phyloP scores from a whole-genome alignment of 106 monocot species.

The Triglochin maritima region DNA sequence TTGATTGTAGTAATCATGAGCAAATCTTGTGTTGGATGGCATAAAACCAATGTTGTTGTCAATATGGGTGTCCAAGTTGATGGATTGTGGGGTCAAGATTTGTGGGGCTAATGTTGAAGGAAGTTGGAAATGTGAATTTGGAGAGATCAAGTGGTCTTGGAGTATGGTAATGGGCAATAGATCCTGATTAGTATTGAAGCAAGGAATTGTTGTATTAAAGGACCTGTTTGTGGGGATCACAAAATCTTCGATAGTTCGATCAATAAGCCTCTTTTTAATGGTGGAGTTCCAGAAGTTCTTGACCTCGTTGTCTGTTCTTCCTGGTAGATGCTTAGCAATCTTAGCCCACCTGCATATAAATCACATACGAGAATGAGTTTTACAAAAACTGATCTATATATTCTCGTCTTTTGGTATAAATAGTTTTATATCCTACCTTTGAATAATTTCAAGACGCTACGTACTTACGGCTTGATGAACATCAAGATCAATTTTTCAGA shows the following conservation, averaged over 20 bases:
- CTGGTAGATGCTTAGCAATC: constrained; percentile 75
- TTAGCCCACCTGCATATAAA: constrained; percentile 50
- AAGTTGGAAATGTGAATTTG: background rate
- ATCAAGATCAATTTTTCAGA: too few relatives aligned
- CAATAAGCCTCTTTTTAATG: constrained; percentile 72
- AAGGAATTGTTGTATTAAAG: constrained; percentile 2
- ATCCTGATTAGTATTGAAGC: constrained; percentile 1
- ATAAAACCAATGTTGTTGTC: background rate
- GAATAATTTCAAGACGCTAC: too few relatives aligned
- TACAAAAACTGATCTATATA: background rate
- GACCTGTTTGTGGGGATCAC: background rate
- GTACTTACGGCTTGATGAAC: too few relatives aligned
- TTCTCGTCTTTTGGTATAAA: background rate
- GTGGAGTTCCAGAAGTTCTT: constrained; percentile 87
- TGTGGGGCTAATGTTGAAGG: too few relatives aligned
- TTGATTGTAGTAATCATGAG: background rate
- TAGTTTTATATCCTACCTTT: background rate
- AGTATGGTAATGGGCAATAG: background rate
- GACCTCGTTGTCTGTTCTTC: constrained; percentile 82
- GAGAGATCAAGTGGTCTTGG: background rate
- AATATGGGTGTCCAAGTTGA: too few relatives aligned
- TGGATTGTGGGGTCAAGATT: too few relatives aligned
- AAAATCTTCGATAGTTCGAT: constrained; percentile 21
- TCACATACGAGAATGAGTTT: background rate
- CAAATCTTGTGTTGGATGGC: background rate